A percentile compares a stretch with the other conserved stretches of the same genome.
phyloP scores from a whole-genome alignment of 2,329 filamentous ascomycete genomes.

The Bipolaris sorokiniana region DNA sequence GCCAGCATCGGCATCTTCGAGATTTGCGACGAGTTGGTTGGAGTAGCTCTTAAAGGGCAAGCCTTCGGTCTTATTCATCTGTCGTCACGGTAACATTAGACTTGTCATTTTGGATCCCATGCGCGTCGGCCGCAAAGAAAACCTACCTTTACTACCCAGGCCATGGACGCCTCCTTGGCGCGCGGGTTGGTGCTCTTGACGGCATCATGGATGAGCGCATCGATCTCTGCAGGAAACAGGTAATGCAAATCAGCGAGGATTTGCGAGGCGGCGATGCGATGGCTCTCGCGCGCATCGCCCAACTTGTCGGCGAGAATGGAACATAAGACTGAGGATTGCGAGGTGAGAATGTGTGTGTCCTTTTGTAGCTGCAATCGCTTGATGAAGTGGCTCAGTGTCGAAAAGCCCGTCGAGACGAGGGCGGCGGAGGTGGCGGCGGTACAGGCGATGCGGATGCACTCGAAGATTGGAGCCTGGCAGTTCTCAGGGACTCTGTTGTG shows the following conservation, averaged over 20 bases:
- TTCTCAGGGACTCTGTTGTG: conserved; percentile 85
- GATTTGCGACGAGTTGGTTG: conserved; percentile 78
- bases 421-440: conserved; percentile 73
- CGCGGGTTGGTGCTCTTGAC: conserved; percentile 81
- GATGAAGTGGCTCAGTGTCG: conserved; percentile 83
- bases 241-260: conserved; percentile 79
- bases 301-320: conserved; percentile 82
- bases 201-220: conserved; percentile 76
- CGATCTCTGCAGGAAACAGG: conserved; percentile 73
- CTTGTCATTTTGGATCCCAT: background rate
- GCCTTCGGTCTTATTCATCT: conserved; percentile 82
- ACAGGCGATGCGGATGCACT: conserved; percentile 78
- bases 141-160: conserved; percentile 78
- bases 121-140: conserved; percentile 5
- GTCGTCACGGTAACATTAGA: conserved; percentile 24
- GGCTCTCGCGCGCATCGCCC: conserved; percentile 86
- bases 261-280: conserved; percentile 74
- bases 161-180: conserved; percentile 83
- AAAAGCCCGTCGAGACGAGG: conserved; percentile 83
- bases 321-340: conserved; percentile 72
- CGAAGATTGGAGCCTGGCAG: conserved; percentile 75
- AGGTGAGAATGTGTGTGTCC: conserved; percentile 71
- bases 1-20: conserved; percentile 88
- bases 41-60: conserved; percentile 85
- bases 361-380: conserved; percentile 87